Evolutionary conservation across 176 grass and related monocot species (phyloP), one percentile per base, ranked within the genome.

Genomic region (Sorghum bicolor): DNA sequence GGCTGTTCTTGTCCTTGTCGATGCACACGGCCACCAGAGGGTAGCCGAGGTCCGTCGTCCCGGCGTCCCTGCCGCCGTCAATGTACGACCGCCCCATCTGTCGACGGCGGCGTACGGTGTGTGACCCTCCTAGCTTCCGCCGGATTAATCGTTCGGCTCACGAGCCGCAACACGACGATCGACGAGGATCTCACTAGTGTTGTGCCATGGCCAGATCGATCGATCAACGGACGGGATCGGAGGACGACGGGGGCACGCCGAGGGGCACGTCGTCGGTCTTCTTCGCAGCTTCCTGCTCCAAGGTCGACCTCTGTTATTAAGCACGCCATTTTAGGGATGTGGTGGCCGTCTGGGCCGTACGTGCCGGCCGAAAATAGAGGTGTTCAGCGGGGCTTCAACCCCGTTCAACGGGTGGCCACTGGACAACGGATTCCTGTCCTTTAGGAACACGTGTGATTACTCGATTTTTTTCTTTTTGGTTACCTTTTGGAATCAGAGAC

Each of bases 1-100:
- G 92, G 77, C 92, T 94, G 70, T 90, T 88, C 68, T 98, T 98
- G 76, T 91, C 88, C 62, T 91, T 93, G 71, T 93, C 91, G 76
- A 95, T 98, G 79, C 90, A 94, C 64, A 98, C 89, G 6, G 91
- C 95, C 17, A 98, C 85, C 33, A 98, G 71, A 7, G 90, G 88
- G 71, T 79, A 86, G 12, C 68, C 65, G 3, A 52, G 41, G 41
- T 73, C 70, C 6, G 50, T 15, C 79, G 86, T 73, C 8, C 43
- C 50, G 30, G 15, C 22, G 22, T 84, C 77, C 40, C 30, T 76
- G 16, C 41, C 77, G 4, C 50, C 73, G 4, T 83, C 72, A 19
- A 26, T 24, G 61, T 91, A 93, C 5, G 77, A 16, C 76, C 89
- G 81, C 60, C 80, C 94, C 91, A 96, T 96, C 40, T 10, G 26